Evolutionary conservation across 106 monocot genomes (phyloP).

Genomic region (Dendrobium catenatum): DNA sequence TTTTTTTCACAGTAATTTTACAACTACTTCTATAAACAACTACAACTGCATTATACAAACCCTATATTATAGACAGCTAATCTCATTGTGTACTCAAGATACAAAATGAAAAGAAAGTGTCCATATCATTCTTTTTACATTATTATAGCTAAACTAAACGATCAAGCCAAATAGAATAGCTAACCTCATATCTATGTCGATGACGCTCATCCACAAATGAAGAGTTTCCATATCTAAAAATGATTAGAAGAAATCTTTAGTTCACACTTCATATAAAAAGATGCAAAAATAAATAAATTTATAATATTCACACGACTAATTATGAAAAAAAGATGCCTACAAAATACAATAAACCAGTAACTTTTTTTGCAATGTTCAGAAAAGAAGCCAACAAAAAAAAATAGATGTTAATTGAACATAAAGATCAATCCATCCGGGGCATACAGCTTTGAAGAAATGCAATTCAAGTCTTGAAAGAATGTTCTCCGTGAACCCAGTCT

Average conservation of each 20-base stretch:
- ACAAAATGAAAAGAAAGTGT: not conserved
- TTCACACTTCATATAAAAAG: not conserved
- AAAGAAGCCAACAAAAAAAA: not conserved
- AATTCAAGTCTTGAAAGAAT: conserved; percentile 39
- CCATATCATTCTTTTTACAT: not conserved
- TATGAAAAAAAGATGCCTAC: not conserved
- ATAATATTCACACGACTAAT: not conserved
- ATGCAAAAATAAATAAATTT: not conserved
- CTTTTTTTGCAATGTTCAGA: not conserved
- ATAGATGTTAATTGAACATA: not conserved
- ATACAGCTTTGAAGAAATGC: conserved; percentile 70
- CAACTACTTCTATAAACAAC: too few relatives aligned
- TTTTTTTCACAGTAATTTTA: too few relatives aligned
- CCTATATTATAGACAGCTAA: too few relatives aligned
- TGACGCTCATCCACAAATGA: conserved; percentile 64
- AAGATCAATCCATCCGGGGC: not conserved
- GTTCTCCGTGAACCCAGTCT: conserved; percentile 66
- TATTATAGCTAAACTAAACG: not conserved
- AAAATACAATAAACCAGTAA: not conserved
- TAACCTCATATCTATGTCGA: conserved; percentile 76
- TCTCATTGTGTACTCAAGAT: not conserved
- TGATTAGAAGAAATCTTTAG: not conserved
- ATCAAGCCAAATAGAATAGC: not conserved
- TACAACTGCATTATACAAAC: too few relatives aligned
- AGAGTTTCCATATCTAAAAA: conserved; percentile 47